These are phyloP conservation scores for Sclerotinia sclerotiorum DNA, from an alignment of 2,329 filamentous ascomycete genomes.

Conservation along the genomic window DNA sequence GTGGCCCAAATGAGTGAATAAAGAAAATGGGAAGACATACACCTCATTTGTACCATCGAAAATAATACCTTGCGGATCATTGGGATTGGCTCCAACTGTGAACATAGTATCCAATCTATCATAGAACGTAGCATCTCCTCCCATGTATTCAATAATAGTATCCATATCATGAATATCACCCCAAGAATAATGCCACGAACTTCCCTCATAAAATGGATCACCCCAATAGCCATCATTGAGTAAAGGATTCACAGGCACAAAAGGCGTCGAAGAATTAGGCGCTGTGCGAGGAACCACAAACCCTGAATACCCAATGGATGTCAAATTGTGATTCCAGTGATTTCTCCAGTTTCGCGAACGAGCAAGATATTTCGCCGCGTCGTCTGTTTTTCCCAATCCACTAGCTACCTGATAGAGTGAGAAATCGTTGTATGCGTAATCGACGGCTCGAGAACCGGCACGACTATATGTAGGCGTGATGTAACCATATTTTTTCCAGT, in stretches of 20 bases:
- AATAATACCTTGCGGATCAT: conserved; percentile 45
- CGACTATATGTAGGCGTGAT: conserved; percentile 62
- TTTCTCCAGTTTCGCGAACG: conserved; percentile 65
- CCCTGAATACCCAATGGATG: conserved; percentile 61
- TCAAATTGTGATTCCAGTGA: conserved; percentile 63
- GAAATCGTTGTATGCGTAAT: conserved; percentile 70
- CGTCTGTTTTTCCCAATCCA: conserved; percentile 41
- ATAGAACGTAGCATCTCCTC: conserved; percentile 50
- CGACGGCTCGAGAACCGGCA: conserved; percentile 63
- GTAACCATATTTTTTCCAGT: conserved; percentile 65
- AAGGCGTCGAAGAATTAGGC: conserved; percentile 40
- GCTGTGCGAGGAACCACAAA: conserved; percentile 62
- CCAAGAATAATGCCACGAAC: conserved; percentile 55
- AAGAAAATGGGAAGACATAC: conserved; percentile 1
- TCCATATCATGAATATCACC: conserved; percentile 55
- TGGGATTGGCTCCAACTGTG: conserved; percentile 41
- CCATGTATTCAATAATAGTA: conserved; percentile 48
- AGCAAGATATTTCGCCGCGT: conserved; percentile 20
- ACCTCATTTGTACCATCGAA: conserved; percentile 53
- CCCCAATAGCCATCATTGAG: conserved; percentile 55
- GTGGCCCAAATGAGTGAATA: neutral
- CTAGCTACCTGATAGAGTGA: conserved; percentile 61
- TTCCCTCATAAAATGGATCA: conserved; percentile 52
- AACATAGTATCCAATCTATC: conserved; percentile 54
- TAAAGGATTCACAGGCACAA: conserved; percentile 50